Base-by-base conservation (phyloP, 345 rosid genomes). In the Hirschfeldia incana region DNA sequence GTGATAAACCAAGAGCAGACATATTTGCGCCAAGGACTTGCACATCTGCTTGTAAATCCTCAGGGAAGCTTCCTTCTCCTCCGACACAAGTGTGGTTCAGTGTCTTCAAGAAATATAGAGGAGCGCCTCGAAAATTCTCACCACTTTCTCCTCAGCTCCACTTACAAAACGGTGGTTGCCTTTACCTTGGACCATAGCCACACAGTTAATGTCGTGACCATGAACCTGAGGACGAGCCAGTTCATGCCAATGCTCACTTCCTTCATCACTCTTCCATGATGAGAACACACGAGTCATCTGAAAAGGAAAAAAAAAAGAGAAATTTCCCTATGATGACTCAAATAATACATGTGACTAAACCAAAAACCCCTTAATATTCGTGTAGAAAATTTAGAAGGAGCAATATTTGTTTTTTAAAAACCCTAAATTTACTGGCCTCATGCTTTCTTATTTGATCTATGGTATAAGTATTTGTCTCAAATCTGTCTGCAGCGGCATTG, bases 1-100 rank as follows among this genome's bases (percentile, higher is more conserved):
- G 99, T n/a, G 97, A 95, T 59, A 95, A 85, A 55, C 98, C 99
- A 66, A 91, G 98, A 34, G 99, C 98, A 82, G 99, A 95, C 94
- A 95, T 92, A 49, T 91, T 93, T 4, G 99, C 99, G 8, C 99
- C 99, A 81, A 95, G 85, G 78, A 93, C 88, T 82, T 89, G 94
- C 57, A 91, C 83, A 73, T 85, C 93, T 42, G 58, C 76, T 75
- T 89, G 91, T 62, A 85, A 70, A 26, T 89, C 89, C 80, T 88
- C 92, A 49, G 75, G 84, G 72, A 84, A 78, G 80, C 84, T 86
- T 76, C 78, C 87, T 26, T 74, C 75, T 80, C 83, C 85, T 74
- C 84, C 87, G 49, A 76, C 84, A 67, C 83, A 73, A 67, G 90
- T 84, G 83, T 87, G 89, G 72, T 83, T 89, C 83, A 95, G 77